Base-by-base conservation (phyloP, 2,329 filamentous ascomycete species). In the Penicillium sp. region DNA sequence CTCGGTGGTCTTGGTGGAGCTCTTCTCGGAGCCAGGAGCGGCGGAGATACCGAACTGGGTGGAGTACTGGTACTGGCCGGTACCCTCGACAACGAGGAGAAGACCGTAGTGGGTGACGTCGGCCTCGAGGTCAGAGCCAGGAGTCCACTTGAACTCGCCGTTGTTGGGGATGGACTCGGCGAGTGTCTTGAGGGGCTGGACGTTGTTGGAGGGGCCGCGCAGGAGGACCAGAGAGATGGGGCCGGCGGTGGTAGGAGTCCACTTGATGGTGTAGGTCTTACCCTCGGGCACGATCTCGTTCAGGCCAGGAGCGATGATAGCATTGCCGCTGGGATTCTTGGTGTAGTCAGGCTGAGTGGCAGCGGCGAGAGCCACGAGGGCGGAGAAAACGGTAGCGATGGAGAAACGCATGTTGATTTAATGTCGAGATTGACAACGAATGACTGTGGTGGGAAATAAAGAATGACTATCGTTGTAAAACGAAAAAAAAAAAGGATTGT, bases 51-150 rank as follows among this genome's bases (percentile, higher is more conserved):
- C 84, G 75, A 86, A 86, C 71, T 86, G 83, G 56, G 81, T 82
- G 41, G 80, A 81, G 73, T 79, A 84, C 69, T 87, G 84, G 79
- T 83, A 87, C 67, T 81, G 73, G 68, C 84, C 82, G 59, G 77
- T 82, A 47, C 76, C 75, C 66, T 85, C 82, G 61, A 82, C 82
- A 62, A 87, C 82, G 64, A 88, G 72, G 69, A 85, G 78, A 67
- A 87, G 75, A 58, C 84, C 84, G 73, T 86, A 87, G 72, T 77
- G 80, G 63, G 76, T 78, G 60, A 67, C 68, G 58, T 81, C 79
- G 58, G 68, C 68, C 64, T 77, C 74, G 57, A 86, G 79, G 40
- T 67, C 60, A 52, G 76, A 69, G 57, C 74, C 65, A 40, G 82
- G 82, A 41, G 79, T 82, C 84, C 83, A 87, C 55, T 60, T 45